These are phyloP conservation scores for Myriangium duriaei DNA, from an alignment of 2,329 filamentous ascomycete genomes.

Conservation along the genomic window DNA sequence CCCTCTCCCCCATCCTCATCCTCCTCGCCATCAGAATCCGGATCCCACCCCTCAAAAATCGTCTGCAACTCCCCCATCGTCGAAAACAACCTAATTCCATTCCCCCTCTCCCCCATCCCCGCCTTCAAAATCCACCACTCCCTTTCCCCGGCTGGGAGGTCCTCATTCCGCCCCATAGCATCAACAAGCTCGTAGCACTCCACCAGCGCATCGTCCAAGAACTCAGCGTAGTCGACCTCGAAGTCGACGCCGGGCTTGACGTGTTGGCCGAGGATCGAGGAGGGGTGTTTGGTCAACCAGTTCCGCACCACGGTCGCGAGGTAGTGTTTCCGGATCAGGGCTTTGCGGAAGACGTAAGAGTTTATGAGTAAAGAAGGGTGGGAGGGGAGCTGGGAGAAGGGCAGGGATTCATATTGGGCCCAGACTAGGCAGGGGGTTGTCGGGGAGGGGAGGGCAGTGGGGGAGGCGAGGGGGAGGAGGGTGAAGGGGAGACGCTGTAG, in stretches of 20 bases:
- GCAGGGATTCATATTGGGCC: conserved; percentile 71
- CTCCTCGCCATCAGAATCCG: conserved; percentile 22
- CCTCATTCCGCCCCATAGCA: conserved; percentile 58
- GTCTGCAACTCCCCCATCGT: conserved; percentile 69
- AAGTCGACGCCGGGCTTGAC: conserved; percentile 73
- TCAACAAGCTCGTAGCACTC: conserved; percentile 74
- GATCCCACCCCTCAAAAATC: conserved; percentile 83
- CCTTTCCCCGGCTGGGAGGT: conserved; percentile 27
- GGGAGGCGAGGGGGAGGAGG: conserved; percentile 32
- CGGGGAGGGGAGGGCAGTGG: conserved; percentile 39
- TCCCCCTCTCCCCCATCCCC: conserved; percentile 91
- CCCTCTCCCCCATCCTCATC: conserved; percentile 27
- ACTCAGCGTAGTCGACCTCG: conserved; percentile 93
- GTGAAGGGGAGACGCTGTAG: conserved; percentile 44
- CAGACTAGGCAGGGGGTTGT: conserved; percentile 57
- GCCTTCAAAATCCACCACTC: conserved; percentile 99
- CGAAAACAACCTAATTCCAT: conserved; percentile 82
- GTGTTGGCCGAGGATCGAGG: conserved; percentile 53
- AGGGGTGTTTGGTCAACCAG: conserved; percentile 75
- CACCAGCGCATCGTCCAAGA: conserved; percentile 81
- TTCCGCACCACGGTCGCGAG: conserved; percentile 70
- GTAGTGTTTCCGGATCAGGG: conserved; percentile 92
- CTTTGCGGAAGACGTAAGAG: conserved; percentile 91
- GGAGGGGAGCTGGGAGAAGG: conserved; percentile 62
- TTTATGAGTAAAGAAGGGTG: conserved; percentile 62